These are phyloP conservation scores for Argentina anserina DNA, from an alignment of 306 rosid species.

Conservation along the genomic window DNA sequence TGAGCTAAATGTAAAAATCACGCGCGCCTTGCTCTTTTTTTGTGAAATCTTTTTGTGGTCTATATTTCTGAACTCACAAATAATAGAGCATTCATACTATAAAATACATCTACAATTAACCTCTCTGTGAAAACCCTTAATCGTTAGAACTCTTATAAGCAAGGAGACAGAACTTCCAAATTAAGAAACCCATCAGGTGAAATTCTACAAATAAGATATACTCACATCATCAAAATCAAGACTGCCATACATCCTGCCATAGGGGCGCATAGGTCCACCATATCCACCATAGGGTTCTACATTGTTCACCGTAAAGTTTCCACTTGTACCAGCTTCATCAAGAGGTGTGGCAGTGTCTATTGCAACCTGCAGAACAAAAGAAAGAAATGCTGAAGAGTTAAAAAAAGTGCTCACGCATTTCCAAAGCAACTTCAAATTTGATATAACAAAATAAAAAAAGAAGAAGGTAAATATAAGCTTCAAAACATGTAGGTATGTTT, in stretches of 20 bases:
- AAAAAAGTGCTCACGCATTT: background rate
- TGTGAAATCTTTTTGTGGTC: background rate
- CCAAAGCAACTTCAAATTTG: background rate
- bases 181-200: too few species aligned
- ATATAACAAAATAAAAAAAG: too few species aligned
- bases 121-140: background rate
- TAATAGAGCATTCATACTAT: background rate
- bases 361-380: slow-evolving; percentile 31
- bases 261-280: slow-evolving; percentile 81
- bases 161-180: background rate
- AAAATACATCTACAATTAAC: background rate
- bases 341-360: slow-evolving; percentile 86
- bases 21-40: background rate
- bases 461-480: background rate
- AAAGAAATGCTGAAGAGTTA: background rate
- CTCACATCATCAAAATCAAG: slow-evolving; percentile 88
- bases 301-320: slow-evolving; percentile 52
- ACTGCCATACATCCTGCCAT: slow-evolving; percentile 93
- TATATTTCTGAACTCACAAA: background rate
- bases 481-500: background rate
- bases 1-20: background rate
- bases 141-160: background rate
- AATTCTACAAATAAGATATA: slow-evolving; percentile 5
- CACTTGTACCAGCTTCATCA: slow-evolving; percentile 82
- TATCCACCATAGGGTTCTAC: slow-evolving; percentile 65